These are phyloP conservation scores for Ceratocystis papillata DNA, from an alignment of 2,329 filamentous ascomycete genomes.

Conservation along the genomic window DNA sequence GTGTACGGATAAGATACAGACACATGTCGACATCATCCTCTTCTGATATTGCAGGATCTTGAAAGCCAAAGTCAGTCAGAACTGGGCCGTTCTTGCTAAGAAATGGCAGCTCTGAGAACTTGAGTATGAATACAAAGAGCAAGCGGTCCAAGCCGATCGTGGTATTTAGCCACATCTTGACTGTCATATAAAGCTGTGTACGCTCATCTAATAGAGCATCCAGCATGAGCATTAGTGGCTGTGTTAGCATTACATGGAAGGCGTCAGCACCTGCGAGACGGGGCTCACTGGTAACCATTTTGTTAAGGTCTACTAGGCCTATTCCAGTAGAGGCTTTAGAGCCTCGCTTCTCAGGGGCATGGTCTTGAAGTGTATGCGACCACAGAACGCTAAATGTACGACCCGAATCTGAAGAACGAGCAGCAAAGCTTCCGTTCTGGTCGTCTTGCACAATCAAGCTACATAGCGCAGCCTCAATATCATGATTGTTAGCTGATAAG, in stretches of 20 bases:
- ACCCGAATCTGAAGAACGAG: conserved; percentile 48
- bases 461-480: conserved; percentile 70
- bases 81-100: conserved; percentile 30
- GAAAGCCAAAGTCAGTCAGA: conserved; percentile 14
- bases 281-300: conserved; percentile 30
- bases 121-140: conserved; percentile 50
- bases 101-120: conserved; percentile 47
- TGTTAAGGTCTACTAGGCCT: conserved; percentile 20
- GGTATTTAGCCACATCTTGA: conserved; percentile 68
- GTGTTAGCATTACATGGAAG: conserved; percentile 63
- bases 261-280: conserved; percentile 48
- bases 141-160: conserved; percentile 54
- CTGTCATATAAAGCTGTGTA: conserved; percentile 63
- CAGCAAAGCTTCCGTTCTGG: conserved; percentile 38
- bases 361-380: conserved; percentile 64
- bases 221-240: conserved; percentile 70
- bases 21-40: conserved; percentile 65
- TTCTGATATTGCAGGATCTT: conserved; percentile 32
- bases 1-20: conserved; percentile 63
- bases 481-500: conserved; percentile 54
- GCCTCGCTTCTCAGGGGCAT: conserved; percentile 42
- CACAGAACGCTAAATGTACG: conserved; percentile 66
- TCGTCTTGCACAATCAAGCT: conserved; percentile 53
- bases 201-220: conserved; percentile 65
- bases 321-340: conserved; percentile 31